phyloP scores from a whole-genome alignment of 192 early-diverging fungal genomes.

The Backusella australiensis region DNA sequence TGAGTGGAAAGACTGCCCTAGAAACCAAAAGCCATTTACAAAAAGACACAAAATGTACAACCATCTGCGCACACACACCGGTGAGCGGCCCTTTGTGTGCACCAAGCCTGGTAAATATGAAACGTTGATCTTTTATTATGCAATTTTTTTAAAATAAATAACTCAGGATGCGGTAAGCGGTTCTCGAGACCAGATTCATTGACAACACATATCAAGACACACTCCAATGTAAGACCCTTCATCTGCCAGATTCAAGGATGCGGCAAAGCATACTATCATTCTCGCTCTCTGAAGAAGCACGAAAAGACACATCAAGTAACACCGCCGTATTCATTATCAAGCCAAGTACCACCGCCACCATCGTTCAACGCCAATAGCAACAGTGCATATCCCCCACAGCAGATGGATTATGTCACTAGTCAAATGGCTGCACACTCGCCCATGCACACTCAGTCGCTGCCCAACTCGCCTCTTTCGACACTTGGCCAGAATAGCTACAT shows the following conservation, averaged over 20 bases:
- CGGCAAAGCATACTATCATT: slow-evolving; percentile 60
- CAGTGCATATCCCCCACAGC: neutral
- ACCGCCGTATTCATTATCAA: neutral
- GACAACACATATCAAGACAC: slow-evolving; percentile 57
- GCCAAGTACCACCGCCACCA: neutral
- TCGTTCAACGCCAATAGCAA: neutral
- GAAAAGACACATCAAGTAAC: slow-evolving; percentile 48
- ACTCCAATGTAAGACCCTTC: slow-evolving; percentile 54
- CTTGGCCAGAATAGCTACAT: neutral
- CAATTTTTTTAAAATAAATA: neutral
- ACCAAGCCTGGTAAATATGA: slow-evolving; percentile 35
- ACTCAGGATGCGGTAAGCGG: slow-evolving; percentile 58
- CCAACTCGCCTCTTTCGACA: neutral
- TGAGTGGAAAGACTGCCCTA: slow-evolving; percentile 50
- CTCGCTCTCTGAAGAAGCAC: slow-evolving; percentile 59
- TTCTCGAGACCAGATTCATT: slow-evolving; percentile 70
- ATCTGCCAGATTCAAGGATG: slow-evolving; percentile 48
- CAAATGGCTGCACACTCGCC: too few species aligned
- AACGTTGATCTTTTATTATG: neutral
- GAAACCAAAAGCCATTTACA: slow-evolving; percentile 61
- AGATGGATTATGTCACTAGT: neutral
- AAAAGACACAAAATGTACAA: slow-evolving; percentile 72
- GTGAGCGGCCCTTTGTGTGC: slow-evolving; percentile 73
- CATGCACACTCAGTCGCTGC: neutral
- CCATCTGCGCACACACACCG: slow-evolving; percentile 74